phyloP scores from a whole-genome alignment of 176 grass and related monocot species.

The Pontederia paniculata region DNA sequence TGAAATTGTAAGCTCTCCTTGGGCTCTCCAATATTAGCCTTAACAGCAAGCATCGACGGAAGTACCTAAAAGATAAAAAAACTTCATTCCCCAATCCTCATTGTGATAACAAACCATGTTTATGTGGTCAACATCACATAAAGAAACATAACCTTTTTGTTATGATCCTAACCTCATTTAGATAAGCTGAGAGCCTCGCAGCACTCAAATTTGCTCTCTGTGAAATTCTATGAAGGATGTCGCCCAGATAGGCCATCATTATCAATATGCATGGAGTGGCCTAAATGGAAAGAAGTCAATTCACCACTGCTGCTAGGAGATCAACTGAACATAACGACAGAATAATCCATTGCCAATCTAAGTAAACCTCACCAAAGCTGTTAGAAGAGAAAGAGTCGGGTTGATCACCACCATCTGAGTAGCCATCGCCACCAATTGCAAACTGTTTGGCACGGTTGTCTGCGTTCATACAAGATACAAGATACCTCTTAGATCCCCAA shows the following conservation, averaged over 20 bases:
- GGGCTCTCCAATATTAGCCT: constrained; percentile 52
- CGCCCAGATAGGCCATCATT: constrained; percentile 43
- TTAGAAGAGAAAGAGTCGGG: constrained; percentile 40
- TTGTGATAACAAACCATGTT: background rate
- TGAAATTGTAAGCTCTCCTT: constrained; percentile 61
- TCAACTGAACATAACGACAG: background rate
- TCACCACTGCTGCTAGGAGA: background rate
- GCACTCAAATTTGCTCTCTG: constrained; percentile 38
- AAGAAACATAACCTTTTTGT: constrained; percentile 2
- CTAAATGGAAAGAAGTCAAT: constrained; percentile 11
- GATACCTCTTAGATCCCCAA: background rate
- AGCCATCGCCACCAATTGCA: constrained; percentile 60
- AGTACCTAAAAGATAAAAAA: constrained; percentile 29
- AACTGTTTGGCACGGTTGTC: constrained; percentile 51
- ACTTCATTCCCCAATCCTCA: too few relatives aligned
- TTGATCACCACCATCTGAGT: constrained; percentile 58
- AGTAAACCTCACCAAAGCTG: constrained; percentile 32
- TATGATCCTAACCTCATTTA: constrained; percentile 43
- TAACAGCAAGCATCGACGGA: constrained; percentile 63
- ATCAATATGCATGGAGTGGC: constrained; percentile 47
- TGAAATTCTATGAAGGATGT: constrained; percentile 47
- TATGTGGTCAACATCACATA: constrained; percentile 1
- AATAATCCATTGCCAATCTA: background rate
- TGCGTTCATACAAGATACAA: constrained; percentile 28
- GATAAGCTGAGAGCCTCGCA: constrained; percentile 50